Base-by-base conservation (phyloP, 1,139 yeast genomes). In the Ogataea hybrid region DNA sequence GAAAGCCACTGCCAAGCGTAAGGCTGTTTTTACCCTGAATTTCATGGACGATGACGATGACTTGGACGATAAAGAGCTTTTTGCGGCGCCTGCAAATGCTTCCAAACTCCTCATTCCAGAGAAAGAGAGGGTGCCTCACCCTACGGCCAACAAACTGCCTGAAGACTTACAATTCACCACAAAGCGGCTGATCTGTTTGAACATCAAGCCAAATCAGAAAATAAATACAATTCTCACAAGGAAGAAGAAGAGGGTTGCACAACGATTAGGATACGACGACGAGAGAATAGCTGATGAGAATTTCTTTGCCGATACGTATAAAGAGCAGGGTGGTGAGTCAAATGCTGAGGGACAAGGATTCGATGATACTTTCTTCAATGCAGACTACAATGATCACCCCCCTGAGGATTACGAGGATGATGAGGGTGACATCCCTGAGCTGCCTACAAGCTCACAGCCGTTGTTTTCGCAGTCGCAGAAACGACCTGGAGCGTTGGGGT, bases 121-220 rank as follows among this genome's bases (percentile, higher is more conserved):
- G 28, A 53, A 50, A 31, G 51, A 45, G 61, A 32, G 58, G 41
- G 59, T 61, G 32, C 35, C 52, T 14, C 47, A 49, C 44, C 45
- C 49, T 39, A 32, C 52, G 20, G 43, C 51, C 10, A 53, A 59
- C 29, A 58, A 64, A 16, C 56, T 77, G n/a, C 81, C 81, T 0
- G 77, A 63, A 42, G 83, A 77, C 55, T 68, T 73, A 37, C 68
- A 67, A 47, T 77, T 73, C 52, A 73, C 73, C 34, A 74, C 81
- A 1, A 67, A 68, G 33, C 60, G 72, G 41, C 65, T 78, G 37
- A 70, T 74, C 16, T 73, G 69, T 46, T 61, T 77, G 16, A 72
- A 71, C 49, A 58, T 71, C 28, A 77, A 77, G 35, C 63, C 67
- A 6, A 44, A 43, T 10, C 59, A 56, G 31, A 35, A 48, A 32